Percentiles rank a stretch among this genome's conserved stretches.
Evolutionary conservation across 345 rosid genomes (phyloP).

Genomic region (Camelina neglecta): DNA sequence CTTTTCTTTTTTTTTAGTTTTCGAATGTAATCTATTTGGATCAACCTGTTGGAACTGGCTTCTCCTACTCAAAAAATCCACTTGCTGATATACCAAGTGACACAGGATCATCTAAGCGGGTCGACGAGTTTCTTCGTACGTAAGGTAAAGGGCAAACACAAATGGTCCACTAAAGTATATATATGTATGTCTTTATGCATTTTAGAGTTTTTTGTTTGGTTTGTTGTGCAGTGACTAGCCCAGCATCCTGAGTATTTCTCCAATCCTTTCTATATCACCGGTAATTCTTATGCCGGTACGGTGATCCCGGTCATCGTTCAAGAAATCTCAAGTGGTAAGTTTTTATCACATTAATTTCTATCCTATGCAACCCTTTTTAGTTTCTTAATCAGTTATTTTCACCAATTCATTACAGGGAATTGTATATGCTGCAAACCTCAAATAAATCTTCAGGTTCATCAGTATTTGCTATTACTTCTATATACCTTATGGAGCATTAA

Average conservation of each 20-base stretch:
- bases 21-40: slow-evolving; percentile 69
- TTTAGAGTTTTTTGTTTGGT: not conserved
- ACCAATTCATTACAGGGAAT: slow-evolving; percentile 51
- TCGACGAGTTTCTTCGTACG: slow-evolving; percentile 56
- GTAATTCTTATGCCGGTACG: not conserved
- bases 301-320: not conserved
- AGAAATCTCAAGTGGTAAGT: not conserved
- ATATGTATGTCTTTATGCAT: not conserved
- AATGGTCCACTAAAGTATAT: not conserved
- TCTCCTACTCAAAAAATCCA: slow-evolving; percentile 57
- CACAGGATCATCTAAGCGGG: slow-evolving; percentile 45
- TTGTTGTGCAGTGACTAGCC: not conserved
- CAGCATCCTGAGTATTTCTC: slow-evolving; percentile 1
- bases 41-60: slow-evolving; percentile 74
- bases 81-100: slow-evolving; percentile 50
- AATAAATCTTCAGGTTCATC: slow-evolving; percentile 58
- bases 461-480: not conserved
- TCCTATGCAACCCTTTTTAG: too few relatives aligned
- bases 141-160: slow-evolving; percentile 38
- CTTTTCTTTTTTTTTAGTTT: slow-evolving; percentile 35
- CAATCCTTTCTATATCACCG: slow-evolving; percentile 1
- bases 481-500: not conserved
- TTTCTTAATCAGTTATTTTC: not conserved
- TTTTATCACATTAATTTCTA: too few relatives aligned
- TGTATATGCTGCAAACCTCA: slow-evolving; percentile 43